These are phyloP conservation scores for Clarkia xantiana DNA, from an alignment of 345 rosid species.

Conservation along the genomic window DNA sequence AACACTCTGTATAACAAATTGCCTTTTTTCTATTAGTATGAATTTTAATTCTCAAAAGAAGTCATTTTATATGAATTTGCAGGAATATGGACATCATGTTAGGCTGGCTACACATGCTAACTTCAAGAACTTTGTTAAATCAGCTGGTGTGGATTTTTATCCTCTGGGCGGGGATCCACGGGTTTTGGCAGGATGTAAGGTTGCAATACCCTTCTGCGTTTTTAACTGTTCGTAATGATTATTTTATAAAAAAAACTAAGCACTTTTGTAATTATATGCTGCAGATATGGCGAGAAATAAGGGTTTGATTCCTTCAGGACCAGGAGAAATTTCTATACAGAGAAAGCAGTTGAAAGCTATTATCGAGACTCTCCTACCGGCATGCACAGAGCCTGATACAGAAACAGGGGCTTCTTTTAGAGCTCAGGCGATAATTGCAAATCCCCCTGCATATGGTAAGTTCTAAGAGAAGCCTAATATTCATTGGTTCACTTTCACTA, in stretches of 20 bases:
- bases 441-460: slow-evolving; percentile 95
- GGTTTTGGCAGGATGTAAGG: slow-evolving; percentile 90
- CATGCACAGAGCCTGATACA: slow-evolving; percentile 75
- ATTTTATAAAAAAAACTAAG: too few relatives aligned
- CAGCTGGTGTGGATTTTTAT: slow-evolving; percentile 77
- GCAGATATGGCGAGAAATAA: slow-evolving; percentile 96
- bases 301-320: slow-evolving; percentile 91
- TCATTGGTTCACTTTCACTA: neutral
- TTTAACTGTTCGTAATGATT: neutral
- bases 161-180: slow-evolving; percentile 98
- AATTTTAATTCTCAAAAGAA: neutral
- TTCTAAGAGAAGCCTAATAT: neutral
- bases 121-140: slow-evolving; percentile 61
- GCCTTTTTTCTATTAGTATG: too few relatives aligned
- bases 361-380: slow-evolving; percentile 90
- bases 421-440: slow-evolving; percentile 97
- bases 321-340: slow-evolving; percentile 78
- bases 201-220: slow-evolving; percentile 12
- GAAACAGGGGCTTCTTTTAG: slow-evolving; percentile 59
- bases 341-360: slow-evolving; percentile 88
- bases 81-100: slow-evolving; percentile 95
- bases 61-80: slow-evolving; percentile 12
- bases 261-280: slow-evolving; percentile 7
- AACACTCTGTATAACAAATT: too few relatives aligned
- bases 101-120: slow-evolving; percentile 93